A percentile compares a stretch with the other conserved stretches of the same genome.
Conservation (phyloP, 805 yeast species). For the Tetrapisispora taiwanensis region DNA sequence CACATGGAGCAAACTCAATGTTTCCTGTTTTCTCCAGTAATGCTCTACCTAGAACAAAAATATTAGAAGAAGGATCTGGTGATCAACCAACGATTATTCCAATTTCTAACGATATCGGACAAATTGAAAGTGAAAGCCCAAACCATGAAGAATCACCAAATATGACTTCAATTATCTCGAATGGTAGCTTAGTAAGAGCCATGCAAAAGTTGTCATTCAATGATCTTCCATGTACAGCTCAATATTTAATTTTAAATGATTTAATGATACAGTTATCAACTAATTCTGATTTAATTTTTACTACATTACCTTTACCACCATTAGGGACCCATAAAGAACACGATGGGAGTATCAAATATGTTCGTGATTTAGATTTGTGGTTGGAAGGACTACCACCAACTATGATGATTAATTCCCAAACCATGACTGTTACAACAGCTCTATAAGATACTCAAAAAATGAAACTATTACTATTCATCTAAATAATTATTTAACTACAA, state of each 20-base stretch:
- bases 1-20: slow-evolving; percentile 8
- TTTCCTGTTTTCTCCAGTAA: slow-evolving; percentile 63
- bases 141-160: slow-evolving; percentile 16
- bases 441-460: slow-evolving; percentile 33
- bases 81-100: slow-evolving; percentile 56
- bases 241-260: slow-evolving; percentile 79
- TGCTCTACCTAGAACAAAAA: slow-evolving; percentile 57
- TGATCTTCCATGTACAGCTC: slow-evolving; percentile 86
- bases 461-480: no score
- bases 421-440: slow-evolving; percentile 94
- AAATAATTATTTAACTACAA: not conserved
- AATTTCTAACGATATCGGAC: slow-evolving; percentile 25
- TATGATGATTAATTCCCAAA: slow-evolving; percentile 76
- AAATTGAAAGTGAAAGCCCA: not conserved
- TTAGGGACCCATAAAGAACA: slow-evolving; percentile 69
- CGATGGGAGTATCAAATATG: slow-evolving; percentile 61
- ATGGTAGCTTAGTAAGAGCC: slow-evolving; percentile 27
- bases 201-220: slow-evolving; percentile 49
- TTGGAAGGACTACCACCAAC: slow-evolving; percentile 74
- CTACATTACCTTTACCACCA: slow-evolving; percentile 84
- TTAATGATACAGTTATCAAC: slow-evolving; percentile 58
- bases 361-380: slow-evolving; percentile 71
- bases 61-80: slow-evolving; percentile 59
- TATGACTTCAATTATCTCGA: slow-evolving; percentile 27
- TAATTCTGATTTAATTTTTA: slow-evolving; percentile 61